Evolutionary conservation across 176 grass and related monocot species (phyloP).

Genomic region (Zea luxurians): DNA sequence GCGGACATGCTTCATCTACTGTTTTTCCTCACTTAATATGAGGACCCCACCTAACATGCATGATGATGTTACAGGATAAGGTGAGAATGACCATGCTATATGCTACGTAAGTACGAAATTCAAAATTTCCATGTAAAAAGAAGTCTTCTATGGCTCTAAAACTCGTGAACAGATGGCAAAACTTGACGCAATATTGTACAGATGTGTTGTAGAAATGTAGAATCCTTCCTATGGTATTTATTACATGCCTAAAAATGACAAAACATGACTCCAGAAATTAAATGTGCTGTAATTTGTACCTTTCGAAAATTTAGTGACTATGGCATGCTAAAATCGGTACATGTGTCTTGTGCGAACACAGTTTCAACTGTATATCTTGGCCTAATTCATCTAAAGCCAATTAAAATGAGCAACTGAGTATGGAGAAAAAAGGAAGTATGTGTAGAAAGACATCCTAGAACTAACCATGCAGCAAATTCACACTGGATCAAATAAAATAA

Average conservation of each 20-base stretch:
- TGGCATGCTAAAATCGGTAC: background rate
- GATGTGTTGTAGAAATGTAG: background rate
- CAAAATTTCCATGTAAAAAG: background rate
- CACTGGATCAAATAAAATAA: background rate
- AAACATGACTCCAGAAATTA: background rate
- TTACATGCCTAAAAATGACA: background rate
- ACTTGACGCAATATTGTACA: constrained; percentile 1
- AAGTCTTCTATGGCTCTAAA: background rate
- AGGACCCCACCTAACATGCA: background rate
- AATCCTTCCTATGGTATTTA: constrained; percentile 7
- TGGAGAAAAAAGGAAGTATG: background rate
- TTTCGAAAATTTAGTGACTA: background rate
- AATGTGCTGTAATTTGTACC: background rate
- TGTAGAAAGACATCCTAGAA: background rate
- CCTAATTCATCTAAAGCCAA: constrained; percentile 11
- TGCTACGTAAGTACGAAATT: background rate
- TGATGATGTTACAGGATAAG: background rate
- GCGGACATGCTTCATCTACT: background rate
- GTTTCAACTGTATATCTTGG: background rate
- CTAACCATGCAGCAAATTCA: background rate
- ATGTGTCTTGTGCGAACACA: background rate
- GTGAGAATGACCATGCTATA: background rate
- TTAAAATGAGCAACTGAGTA: background rate
- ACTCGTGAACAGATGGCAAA: background rate
- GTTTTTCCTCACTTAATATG: background rate